Evolutionary conservation across 2,329 filamentous ascomycete species (phyloP).

Genomic region (Lasiodiplodia theobromae): DNA sequence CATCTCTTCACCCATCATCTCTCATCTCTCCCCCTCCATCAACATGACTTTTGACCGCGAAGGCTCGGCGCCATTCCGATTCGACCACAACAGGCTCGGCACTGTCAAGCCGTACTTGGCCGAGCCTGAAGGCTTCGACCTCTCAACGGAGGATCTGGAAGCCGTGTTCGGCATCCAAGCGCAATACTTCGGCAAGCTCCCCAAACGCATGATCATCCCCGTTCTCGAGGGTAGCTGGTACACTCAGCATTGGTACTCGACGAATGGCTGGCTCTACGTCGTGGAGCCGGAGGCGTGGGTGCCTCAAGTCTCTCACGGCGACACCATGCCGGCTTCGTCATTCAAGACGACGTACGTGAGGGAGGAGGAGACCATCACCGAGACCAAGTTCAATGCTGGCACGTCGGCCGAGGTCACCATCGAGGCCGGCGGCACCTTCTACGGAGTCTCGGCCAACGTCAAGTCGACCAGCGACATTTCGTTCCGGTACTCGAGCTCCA

Average conservation of each 20-base stretch:
- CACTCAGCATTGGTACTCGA: background rate
- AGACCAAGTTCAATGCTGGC: conserved; percentile 2
- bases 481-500: background rate
- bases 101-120: background rate
- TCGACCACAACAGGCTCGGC: background rate
- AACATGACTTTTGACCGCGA: background rate
- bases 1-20: no score
- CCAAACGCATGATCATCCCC: conserved; percentile 1
- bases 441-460: background rate
- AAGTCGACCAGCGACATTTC: background rate
- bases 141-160: background rate
- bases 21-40: background rate
- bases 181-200: background rate
- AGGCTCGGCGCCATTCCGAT: background rate
- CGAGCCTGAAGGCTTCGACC: background rate
- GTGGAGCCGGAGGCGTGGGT: conserved; percentile 6
- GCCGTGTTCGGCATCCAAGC: background rate
- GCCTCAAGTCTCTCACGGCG: background rate
- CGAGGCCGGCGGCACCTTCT: background rate
- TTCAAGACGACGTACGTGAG: background rate
- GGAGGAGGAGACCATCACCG: background rate
- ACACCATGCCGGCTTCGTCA: background rate
- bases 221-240: background rate
- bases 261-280: background rate
- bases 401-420: background rate